Percentiles rank a stretch among this genome's conserved stretches.
These are phyloP conservation scores for Aureobasidium vineae DNA, from an alignment of 2,329 filamentous ascomycete genomes.

Conservation along the genomic window DNA sequence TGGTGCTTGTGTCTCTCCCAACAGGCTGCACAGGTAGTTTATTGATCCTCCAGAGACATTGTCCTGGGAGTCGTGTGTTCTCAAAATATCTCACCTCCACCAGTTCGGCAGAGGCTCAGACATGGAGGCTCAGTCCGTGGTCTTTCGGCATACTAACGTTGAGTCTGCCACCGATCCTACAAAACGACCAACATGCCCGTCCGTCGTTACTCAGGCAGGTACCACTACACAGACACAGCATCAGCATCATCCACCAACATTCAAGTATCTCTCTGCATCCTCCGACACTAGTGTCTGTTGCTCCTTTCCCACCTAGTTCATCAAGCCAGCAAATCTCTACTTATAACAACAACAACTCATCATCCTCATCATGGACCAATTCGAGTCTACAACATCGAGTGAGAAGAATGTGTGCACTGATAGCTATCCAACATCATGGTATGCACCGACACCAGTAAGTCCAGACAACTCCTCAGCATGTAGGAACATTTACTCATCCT, in stretches of 20 bases:
- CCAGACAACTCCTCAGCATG: neutral
- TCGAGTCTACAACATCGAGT: slow-evolving; percentile 13
- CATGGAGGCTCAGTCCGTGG: slow-evolving; percentile 22
- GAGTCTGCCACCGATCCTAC: slow-evolving; percentile 21
- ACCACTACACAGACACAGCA: slow-evolving; percentile 7
- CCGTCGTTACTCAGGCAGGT: slow-evolving; percentile 19
- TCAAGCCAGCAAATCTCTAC: neutral
- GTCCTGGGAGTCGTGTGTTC: slow-evolving; percentile 15
- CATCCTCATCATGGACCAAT: slow-evolving; percentile 22
- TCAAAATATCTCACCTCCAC: slow-evolving; percentile 27
- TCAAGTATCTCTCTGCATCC: slow-evolving; percentile 11
- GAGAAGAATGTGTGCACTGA: slow-evolving; percentile 22
- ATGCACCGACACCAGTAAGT: slow-evolving; percentile 21
- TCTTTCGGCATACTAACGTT: slow-evolving; percentile 17
- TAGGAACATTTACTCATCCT: neutral
- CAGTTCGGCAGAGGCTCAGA: slow-evolving; percentile 24
- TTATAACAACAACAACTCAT: slow-evolving; percentile 7
- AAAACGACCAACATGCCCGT: slow-evolving; percentile 19
- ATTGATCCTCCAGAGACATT: slow-evolving; percentile 25
- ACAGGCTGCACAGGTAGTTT: slow-evolving; percentile 17
- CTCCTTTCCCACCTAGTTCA: neutral
- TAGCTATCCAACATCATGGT: slow-evolving; percentile 21
- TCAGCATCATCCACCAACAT: slow-evolving; percentile 18
- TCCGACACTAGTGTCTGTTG: slow-evolving; percentile 4
- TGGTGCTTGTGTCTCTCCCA: slow-evolving; percentile 19